Percentiles rank a stretch among this genome's conserved stretches.
These are phyloP conservation scores for Coniferiporia weirii DNA, from an alignment of 1,284 basidiomycete species.

Conservation along the genomic window DNA sequence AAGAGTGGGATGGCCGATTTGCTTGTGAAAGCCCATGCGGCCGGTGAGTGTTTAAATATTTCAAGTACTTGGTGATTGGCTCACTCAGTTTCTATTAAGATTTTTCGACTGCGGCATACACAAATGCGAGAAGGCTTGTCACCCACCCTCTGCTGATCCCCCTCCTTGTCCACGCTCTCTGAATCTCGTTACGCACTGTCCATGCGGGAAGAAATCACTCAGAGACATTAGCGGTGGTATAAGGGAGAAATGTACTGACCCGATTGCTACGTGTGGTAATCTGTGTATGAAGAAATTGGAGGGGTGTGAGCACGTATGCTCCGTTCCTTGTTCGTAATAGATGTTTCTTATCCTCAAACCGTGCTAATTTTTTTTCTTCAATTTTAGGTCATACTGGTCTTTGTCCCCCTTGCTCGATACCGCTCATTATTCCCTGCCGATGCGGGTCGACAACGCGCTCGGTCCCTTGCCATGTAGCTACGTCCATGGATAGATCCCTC, in stretches of 20 bases:
- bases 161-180: constrained; percentile 74
- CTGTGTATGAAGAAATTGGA: constrained; percentile 61
- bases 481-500: constrained; percentile 28
- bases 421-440: constrained; percentile 69
- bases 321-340: constrained; percentile 33
- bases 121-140: constrained; percentile 61
- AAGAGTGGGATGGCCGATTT: constrained; percentile 23
- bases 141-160: constrained; percentile 59
- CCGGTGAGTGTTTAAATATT: constrained; percentile 35
- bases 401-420: constrained; percentile 72
- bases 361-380: not conserved
- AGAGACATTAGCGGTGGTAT: constrained; percentile 22
- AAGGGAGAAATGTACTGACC: constrained; percentile 62
- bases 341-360: not conserved
- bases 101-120: constrained; percentile 75
- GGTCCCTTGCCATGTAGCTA: constrained; percentile 44
- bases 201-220: constrained; percentile 61
- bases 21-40: constrained; percentile 48
- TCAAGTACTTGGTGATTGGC: not conserved
- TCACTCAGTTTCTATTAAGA: constrained; percentile 30
- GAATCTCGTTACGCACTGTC: constrained; percentile 62
- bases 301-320: constrained; percentile 67
- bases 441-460: constrained; percentile 65
- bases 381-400: constrained; percentile 44
- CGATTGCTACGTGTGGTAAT: constrained; percentile 73